Evolutionary conservation across 257 asterid genomes (phyloP).

Genomic region (Asclepias syriaca): DNA sequence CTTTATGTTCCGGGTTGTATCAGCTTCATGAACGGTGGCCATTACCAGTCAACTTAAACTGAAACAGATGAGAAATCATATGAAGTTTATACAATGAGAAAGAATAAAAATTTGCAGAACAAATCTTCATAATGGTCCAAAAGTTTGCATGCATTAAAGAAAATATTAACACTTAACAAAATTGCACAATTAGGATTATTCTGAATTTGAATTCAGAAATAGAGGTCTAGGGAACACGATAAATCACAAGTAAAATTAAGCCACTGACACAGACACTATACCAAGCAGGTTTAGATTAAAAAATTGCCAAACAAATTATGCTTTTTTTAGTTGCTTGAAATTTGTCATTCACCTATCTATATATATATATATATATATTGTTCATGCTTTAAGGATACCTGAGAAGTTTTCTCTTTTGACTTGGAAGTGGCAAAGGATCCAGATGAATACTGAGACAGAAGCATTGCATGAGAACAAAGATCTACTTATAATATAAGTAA

Average conservation of each 20-base stretch:
- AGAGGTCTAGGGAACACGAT: not conserved
- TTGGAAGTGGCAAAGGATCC: not conserved
- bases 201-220: not conserved
- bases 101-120: not conserved
- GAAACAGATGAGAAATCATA: not conserved
- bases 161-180: not conserved
- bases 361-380: not conserved
- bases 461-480: not conserved
- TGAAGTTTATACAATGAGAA: not conserved
- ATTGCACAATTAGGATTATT: not conserved
- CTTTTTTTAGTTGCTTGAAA: not conserved
- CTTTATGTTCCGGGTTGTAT: constrained; percentile 4
- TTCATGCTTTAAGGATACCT: not conserved
- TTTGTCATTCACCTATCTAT: not conserved
- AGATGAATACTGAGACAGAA: not conserved
- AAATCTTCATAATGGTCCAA: not conserved
- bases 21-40: constrained; percentile 9
- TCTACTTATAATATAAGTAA: constrained; percentile 2
- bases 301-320: not conserved
- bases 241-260: not conserved
- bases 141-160: not conserved
- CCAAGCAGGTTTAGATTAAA: not conserved
- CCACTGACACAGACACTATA: not conserved
- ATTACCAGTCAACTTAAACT: not conserved
- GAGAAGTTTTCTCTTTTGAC: not conserved